A percentile compares a stretch with the other conserved stretches of the same genome.
Conservation (phyloP, 176 grass and related monocot species). For the Guadua angustifolia region DNA sequence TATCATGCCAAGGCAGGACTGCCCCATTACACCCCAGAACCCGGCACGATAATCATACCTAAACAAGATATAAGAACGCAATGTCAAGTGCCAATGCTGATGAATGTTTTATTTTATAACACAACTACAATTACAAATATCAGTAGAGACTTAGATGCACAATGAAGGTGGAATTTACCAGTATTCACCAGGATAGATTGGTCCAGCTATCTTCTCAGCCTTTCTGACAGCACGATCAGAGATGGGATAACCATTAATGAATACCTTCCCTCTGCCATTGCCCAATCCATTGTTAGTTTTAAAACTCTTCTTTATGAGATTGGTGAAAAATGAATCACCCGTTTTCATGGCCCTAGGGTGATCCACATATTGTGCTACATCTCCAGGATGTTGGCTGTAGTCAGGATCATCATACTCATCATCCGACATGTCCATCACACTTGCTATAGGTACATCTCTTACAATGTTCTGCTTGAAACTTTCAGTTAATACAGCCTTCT, state of each 20-base stretch:
- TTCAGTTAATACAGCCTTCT: constrained; percentile 68
- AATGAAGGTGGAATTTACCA: constrained; percentile 52
- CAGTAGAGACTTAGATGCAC: not conserved
- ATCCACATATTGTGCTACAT: constrained; percentile 37
- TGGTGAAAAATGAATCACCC: constrained; percentile 83
- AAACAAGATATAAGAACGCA: constrained; percentile 28
- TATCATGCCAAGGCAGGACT: constrained; percentile 93
- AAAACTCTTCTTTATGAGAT: constrained; percentile 94
- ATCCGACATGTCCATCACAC: constrained; percentile 72
- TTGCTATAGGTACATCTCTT: constrained; percentile 78
- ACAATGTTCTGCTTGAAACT: constrained; percentile 81
- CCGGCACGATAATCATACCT: constrained; percentile 95
- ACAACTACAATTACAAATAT: constrained; percentile 3
- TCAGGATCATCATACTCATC: constrained; percentile 67
- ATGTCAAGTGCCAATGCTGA: not conserved
- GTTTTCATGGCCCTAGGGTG: constrained; percentile 49
- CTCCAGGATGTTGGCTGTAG: constrained; percentile 64
- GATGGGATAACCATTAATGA: constrained; percentile 78
- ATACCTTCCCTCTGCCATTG: constrained; percentile 67
- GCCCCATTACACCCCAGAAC: constrained; percentile 92
- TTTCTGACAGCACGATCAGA: constrained; percentile 77
- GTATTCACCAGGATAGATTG: constrained; percentile 85
- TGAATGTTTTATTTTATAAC: not conserved
- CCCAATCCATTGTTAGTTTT: constrained; percentile 54
- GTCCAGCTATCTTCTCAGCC: constrained; percentile 87